Percentiles rank a stretch among this genome's conserved stretches.
These are phyloP conservation scores for Solanum okadae DNA, from an alignment of 257 asterid genomes.

Conservation along the genomic window DNA sequence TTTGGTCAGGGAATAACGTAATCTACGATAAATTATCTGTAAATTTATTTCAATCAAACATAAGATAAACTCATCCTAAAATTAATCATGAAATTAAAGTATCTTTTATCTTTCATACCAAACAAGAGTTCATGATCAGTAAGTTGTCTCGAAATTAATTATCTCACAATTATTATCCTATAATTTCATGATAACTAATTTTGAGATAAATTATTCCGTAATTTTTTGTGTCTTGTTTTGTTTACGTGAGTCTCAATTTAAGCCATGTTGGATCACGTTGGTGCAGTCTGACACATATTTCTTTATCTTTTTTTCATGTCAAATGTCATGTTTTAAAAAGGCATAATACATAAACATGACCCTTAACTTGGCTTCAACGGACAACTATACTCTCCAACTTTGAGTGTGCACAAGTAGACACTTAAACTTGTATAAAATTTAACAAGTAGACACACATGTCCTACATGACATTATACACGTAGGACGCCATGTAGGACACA, in stretches of 20 bases:
- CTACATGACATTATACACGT: too few relatives aligned
- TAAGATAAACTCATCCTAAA: not conserved
- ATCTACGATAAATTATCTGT: accelerated
- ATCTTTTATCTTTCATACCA: not conserved
- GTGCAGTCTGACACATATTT: not conserved
- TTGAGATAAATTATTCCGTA: not conserved
- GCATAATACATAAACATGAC: too few relatives aligned
- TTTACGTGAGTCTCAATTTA: not conserved
- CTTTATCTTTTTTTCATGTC: not conserved
- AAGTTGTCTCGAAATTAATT: not conserved
- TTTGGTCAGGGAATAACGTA: accelerated
- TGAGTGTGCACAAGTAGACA: too few relatives aligned
- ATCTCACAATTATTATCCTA: too few relatives aligned
- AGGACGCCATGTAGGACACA: too few relatives aligned
- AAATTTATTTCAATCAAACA: not conserved
- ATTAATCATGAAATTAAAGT: not conserved
- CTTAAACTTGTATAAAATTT: too few relatives aligned
- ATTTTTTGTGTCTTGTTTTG: not conserved
- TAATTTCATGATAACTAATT: not conserved
- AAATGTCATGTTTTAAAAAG: not conserved
- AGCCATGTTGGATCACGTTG: not conserved
- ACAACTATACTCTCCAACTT: too few relatives aligned
- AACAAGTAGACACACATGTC: too few relatives aligned
- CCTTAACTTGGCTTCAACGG: too few relatives aligned
- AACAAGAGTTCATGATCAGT: not conserved